Evolutionary conservation across 148 eudicot species (phyloP).

Genomic region (Amaranthus hypochondriacus): DNA sequence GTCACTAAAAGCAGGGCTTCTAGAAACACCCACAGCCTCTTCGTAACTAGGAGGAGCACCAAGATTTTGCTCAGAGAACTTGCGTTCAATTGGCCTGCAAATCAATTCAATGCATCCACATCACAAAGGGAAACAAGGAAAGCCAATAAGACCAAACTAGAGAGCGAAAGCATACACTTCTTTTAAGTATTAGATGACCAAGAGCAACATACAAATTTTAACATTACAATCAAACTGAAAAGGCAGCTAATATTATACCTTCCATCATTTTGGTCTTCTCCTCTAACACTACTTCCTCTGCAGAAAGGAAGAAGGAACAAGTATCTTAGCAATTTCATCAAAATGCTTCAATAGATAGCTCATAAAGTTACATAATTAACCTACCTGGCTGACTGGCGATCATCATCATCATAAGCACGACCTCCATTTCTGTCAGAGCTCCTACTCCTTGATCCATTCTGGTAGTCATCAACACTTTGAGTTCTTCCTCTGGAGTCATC

Average conservation of each 20-base stretch:
- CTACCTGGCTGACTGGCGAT: conserved; percentile 75
- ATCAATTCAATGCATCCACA: conserved; percentile 4
- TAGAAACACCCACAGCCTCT: conserved; percentile 69
- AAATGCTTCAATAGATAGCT: not conserved
- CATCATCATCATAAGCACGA: conserved; percentile 73
- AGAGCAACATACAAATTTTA: not conserved
- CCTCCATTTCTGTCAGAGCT: conserved; percentile 75
- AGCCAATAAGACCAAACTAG: not conserved
- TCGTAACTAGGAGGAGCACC: conserved; percentile 90
- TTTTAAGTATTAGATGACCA: not conserved
- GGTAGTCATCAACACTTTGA: conserved; percentile 53
- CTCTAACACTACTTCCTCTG: conserved; percentile 72
- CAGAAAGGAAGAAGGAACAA: conserved; percentile 18
- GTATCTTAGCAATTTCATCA: conserved; percentile 14
- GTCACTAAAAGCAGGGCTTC: conserved; percentile 63
- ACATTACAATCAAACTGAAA: not conserved
- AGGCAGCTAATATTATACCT: conserved; percentile 34
- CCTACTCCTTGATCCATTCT: conserved; percentile 68
- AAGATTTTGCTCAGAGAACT: conserved; percentile 69
- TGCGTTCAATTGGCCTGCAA: conserved; percentile 47
- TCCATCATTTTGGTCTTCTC: conserved; percentile 69
- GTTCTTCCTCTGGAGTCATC: conserved; percentile 73
- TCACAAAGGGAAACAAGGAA: not conserved
- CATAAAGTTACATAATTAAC: not conserved
- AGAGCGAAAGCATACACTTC: not conserved